Evolutionary conservation across 805 yeast species (phyloP).

Genomic region (Cephaloascus fragrans): DNA sequence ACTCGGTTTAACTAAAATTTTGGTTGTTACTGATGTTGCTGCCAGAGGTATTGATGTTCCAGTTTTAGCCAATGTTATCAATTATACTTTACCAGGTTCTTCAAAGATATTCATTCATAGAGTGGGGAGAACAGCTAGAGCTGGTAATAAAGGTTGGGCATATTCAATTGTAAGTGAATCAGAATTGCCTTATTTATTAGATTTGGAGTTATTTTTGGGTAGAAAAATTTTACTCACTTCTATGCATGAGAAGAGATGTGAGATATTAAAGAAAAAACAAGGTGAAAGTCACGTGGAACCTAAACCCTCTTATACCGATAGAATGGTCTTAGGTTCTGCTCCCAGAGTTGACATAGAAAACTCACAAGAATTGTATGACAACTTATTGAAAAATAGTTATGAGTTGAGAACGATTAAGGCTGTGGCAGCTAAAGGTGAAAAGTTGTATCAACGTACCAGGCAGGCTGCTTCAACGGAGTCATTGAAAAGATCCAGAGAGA

Average conservation of each 20-base stretch:
- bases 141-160: conserved; percentile 98
- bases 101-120: conserved; percentile 93
- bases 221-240: conserved; percentile 63
- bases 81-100: conserved; percentile 82
- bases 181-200: conserved; percentile 85
- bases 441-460: conserved; percentile 75
- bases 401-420: conserved; percentile 57
- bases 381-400: conserved; percentile 48
- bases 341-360: conserved; percentile 69
- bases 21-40: conserved; percentile 96
- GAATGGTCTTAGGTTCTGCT: conserved; percentile 74
- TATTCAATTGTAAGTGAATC: conserved; percentile 77
- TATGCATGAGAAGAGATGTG: conserved; percentile 56
- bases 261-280: conserved; percentile 37
- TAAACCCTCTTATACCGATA: conserved; percentile 57
- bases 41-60: conserved; percentile 99
- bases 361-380: conserved; percentile 61
- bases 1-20: conserved; percentile 70
- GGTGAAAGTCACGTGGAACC: conserved; percentile 39
- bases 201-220: conserved; percentile 84
- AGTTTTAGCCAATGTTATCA: conserved; percentile 86
- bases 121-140: conserved; percentile 99
- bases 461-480: conserved; percentile 81
- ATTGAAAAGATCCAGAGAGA: conserved; percentile 76
- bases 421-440: conserved; percentile 83